Conservation (phyloP, 176 grass and related monocot species). For the Cenchrus purpureus region DNA sequence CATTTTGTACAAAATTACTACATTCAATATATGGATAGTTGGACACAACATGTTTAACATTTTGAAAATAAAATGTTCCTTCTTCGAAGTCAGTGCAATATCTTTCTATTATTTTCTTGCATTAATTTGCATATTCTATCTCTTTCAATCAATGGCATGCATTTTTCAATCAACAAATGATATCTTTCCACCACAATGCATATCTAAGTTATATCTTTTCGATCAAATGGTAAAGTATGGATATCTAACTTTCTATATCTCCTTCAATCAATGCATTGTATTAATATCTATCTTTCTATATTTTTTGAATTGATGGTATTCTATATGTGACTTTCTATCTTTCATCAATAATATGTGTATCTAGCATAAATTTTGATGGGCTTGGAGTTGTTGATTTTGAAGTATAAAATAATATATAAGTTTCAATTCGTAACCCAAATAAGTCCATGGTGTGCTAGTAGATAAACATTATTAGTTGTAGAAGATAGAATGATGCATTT, state of each 20-base stretch:
- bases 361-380: background rate
- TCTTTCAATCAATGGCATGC: background rate
- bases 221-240: no score
- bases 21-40: no score
- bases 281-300: background rate
- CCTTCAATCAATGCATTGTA: background rate
- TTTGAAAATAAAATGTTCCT: no score
- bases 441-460: background rate
- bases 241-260: background rate
- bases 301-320: background rate
- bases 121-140: background rate
- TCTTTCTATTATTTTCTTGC: background rate
- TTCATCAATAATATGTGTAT: background rate
- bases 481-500: background rate
- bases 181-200: background rate
- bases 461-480: background rate
- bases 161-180: no score
- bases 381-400: background rate
- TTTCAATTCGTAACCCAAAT: background rate
- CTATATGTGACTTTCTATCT: background rate
- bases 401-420: background rate
- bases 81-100: no score
- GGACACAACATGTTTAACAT: no score
- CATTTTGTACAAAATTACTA: no score
- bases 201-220: background rate